Percentiles rank a stretch among this genome's conserved stretches.
Conservation (phyloP, 2,329 filamentous ascomycete genomes). For the Trichoderma brevicompactum region DNA sequence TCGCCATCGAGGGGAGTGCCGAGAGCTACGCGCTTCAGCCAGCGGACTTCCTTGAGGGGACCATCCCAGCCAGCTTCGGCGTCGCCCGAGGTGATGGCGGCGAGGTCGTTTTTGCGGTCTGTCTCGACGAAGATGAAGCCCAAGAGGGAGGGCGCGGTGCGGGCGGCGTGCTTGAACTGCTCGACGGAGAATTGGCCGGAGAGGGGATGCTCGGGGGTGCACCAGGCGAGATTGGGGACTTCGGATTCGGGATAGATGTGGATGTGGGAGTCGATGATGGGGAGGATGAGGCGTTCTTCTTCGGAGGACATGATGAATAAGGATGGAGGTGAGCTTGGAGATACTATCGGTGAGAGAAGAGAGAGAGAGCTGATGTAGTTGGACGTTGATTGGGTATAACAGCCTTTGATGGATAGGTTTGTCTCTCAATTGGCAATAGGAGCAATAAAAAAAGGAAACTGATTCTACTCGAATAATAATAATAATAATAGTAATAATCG, state of each 20-base stretch:
- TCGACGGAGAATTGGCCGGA: constrained; percentile 65
- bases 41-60: constrained; percentile 73
- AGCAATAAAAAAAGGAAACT: too few species aligned
- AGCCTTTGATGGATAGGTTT: too few species aligned
- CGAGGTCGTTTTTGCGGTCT: constrained; percentile 69
- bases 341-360: neutral
- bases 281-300: constrained; percentile 49
- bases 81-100: constrained; percentile 50
- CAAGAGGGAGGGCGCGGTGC: constrained; percentile 51
- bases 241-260: constrained; percentile 80
- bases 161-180: constrained; percentile 61
- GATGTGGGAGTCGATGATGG: constrained; percentile 87
- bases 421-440: too few species aligned
- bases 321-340: constrained; percentile 1
- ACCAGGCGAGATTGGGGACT: constrained; percentile 71
- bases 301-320: constrained; percentile 36
- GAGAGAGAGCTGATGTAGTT: neutral
- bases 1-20: constrained; percentile 61
- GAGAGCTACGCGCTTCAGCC: constrained; percentile 67
- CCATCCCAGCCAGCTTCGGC: constrained; percentile 63
- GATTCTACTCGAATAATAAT: too few species aligned
- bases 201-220: constrained; percentile 61
- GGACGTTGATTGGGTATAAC: too few species aligned
- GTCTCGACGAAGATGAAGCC: constrained; percentile 86
- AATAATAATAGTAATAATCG: too few species aligned